These are phyloP conservation scores for Rheum nobile DNA, from an alignment of 148 eudicot species.

Conservation along the genomic window DNA sequence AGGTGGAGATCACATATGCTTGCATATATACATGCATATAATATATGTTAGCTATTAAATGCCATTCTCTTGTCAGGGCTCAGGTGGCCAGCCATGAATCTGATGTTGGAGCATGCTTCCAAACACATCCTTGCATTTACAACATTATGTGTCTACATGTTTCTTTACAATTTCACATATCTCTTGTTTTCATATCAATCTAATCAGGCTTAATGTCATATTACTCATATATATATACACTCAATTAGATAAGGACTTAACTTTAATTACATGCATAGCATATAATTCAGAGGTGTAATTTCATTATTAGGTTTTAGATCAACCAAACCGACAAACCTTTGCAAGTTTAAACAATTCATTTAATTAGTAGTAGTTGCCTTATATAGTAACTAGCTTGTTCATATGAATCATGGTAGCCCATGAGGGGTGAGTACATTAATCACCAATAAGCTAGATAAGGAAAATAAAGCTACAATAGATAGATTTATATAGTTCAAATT, in stretches of 20 bases:
- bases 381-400: neutral
- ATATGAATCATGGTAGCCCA: neutral
- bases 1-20: neutral
- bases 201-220: neutral
- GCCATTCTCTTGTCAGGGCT: slow-evolving; percentile 6
- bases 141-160: neutral
- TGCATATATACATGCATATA: neutral
- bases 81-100: slow-evolving; percentile 3
- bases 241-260: neutral
- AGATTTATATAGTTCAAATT: neutral
- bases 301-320: neutral
- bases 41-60: neutral
- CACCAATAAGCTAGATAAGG: neutral
- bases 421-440: neutral
- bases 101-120: neutral
- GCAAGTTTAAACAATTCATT: neutral
- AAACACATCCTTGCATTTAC: neutral
- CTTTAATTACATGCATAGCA: neutral
- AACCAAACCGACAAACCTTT: neutral
- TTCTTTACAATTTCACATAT: neutral
- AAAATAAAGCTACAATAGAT: neutral
- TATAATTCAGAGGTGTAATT: too few species aligned
- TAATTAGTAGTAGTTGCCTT: neutral
- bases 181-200: neutral
- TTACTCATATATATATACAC: neutral